Conservation (phyloP, 208 protist genomes). For the Vickermania spadyakhi region DNA sequence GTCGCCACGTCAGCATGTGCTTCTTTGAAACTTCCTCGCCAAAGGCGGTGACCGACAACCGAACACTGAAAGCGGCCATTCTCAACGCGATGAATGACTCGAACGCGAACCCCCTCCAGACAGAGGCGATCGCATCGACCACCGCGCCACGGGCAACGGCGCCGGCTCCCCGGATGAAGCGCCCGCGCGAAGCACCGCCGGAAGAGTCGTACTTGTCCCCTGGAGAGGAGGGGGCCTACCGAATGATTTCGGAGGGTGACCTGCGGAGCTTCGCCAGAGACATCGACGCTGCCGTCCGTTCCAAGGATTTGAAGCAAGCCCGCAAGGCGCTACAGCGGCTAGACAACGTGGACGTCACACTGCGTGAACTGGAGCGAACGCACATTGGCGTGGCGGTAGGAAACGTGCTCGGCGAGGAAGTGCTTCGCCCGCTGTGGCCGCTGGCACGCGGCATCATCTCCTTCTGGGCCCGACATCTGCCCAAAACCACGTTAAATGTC, state of each 20-base stretch:
- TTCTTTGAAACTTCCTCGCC: slow-evolving; percentile 80
- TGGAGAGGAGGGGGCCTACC: slow-evolving; percentile 1
- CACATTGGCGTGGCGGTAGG: slow-evolving; percentile 72
- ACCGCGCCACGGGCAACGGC: slow-evolving; percentile 1
- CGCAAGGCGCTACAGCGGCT: slow-evolving; percentile 43
- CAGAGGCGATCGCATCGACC: slow-evolving; percentile 5
- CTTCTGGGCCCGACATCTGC: slow-evolving; percentile 57
- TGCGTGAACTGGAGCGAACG: slow-evolving; percentile 44
- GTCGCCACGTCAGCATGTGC: slow-evolving; percentile 33
- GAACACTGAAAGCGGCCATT: slow-evolving; percentile 53
- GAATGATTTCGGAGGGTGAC: slow-evolving; percentile 11
- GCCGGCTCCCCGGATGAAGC: not conserved
- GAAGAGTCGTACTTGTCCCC: not conserved
- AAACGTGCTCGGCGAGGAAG: slow-evolving; percentile 29
- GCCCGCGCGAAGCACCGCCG: not conserved
- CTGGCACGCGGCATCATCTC: slow-evolving; percentile 59
- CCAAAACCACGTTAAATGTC: slow-evolving; percentile 39
- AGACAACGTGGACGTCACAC: slow-evolving; percentile 40
- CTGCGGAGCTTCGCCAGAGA: slow-evolving; percentile 29
- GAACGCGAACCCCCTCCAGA: slow-evolving; percentile 63
- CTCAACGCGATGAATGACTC: slow-evolving; percentile 31
- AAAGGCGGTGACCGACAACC: slow-evolving; percentile 70
- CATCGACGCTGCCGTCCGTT: slow-evolving; percentile 30
- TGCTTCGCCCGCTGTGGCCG: slow-evolving; percentile 44
- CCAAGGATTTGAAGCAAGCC: slow-evolving; percentile 20